Conservation (phyloP, 164 flowering plant species). For the Liquidambar formosana region DNA sequence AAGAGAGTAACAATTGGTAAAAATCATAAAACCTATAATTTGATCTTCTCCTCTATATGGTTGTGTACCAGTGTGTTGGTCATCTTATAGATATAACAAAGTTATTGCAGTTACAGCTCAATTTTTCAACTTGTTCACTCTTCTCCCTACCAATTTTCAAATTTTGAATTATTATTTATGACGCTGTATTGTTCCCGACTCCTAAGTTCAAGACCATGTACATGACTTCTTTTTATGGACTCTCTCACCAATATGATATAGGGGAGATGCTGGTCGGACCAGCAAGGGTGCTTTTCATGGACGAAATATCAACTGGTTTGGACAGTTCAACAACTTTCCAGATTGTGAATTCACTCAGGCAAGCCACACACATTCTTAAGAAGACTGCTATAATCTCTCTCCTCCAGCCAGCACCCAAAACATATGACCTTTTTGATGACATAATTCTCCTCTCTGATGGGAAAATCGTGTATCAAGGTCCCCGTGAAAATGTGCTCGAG, state of each 20-base stretch:
- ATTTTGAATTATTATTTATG: no score
- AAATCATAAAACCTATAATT: background rate
- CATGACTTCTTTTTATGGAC: no score
- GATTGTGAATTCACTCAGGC: slow-evolving; percentile 36
- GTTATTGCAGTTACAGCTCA: no score
- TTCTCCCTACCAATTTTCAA: no score
- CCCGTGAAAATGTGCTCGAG: slow-evolving; percentile 34
- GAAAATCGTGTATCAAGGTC: slow-evolving; percentile 38
- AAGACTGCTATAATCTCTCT: slow-evolving; percentile 33
- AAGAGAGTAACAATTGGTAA: slow-evolving; percentile 37
- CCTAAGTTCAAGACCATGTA: no score
- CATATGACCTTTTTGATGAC: slow-evolving; percentile 40
- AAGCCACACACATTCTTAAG: slow-evolving; percentile 30
- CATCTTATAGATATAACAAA: no score
- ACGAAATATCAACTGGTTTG: slow-evolving; percentile 43
- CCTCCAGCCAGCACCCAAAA: slow-evolving; percentile 46
- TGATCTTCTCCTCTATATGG: no score
- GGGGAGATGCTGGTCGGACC: slow-evolving; percentile 68
- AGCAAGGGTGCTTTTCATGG: slow-evolving; percentile 36
- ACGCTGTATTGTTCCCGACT: no score
- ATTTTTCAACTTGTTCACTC: no score
- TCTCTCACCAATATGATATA: background rate
- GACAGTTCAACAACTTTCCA: slow-evolving; percentile 41
- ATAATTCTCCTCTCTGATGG: slow-evolving; percentile 40
- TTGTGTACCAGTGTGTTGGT: no score